Evolutionary conservation across 2,329 filamentous ascomycete genomes (phyloP).

Genomic region (Penicillium sp.): DNA sequence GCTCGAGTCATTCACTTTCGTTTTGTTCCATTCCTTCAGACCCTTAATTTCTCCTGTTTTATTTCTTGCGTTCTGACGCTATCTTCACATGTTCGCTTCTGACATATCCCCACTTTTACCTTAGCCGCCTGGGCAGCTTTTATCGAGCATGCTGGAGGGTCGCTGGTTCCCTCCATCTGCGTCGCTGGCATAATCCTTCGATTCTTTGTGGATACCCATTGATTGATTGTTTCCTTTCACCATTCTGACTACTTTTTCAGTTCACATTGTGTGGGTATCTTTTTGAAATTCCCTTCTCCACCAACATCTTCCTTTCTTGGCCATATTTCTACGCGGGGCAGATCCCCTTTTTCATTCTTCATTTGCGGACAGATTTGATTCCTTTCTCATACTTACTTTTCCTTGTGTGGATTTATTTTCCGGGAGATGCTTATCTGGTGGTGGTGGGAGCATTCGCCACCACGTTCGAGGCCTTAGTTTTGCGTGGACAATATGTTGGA

Average conservation of each 20-base stretch:
- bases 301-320: conserved; percentile 18
- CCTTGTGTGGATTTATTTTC: conserved; percentile 12
- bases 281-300: conserved; percentile 10
- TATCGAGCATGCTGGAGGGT: conserved; percentile 19
- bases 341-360: conserved; percentile 12
- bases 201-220: conserved; percentile 30
- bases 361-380: conserved; percentile 13
- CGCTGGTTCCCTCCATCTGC: conserved; percentile 7
- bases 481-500: neutral
- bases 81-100: conserved; percentile 15
- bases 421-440: conserved; percentile 8
- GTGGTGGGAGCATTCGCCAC: conserved; percentile 8
- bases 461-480: conserved; percentile 16
- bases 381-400: conserved; percentile 14
- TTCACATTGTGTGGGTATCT: neutral
- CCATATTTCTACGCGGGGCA: conserved; percentile 8
- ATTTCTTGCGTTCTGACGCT: conserved; percentile 19
- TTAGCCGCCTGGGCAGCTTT: conserved; percentile 30
- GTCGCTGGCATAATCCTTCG: conserved; percentile 27
- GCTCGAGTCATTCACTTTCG: neutral
- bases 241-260: conserved; percentile 1
- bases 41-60: conserved; percentile 9
- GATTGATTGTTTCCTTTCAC: conserved; percentile 5
- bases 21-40: conserved; percentile 13
- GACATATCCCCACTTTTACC: conserved; percentile 7